Base-by-base conservation (phyloP, 306 rosid genomes). In the Trifolium repens region DNA sequence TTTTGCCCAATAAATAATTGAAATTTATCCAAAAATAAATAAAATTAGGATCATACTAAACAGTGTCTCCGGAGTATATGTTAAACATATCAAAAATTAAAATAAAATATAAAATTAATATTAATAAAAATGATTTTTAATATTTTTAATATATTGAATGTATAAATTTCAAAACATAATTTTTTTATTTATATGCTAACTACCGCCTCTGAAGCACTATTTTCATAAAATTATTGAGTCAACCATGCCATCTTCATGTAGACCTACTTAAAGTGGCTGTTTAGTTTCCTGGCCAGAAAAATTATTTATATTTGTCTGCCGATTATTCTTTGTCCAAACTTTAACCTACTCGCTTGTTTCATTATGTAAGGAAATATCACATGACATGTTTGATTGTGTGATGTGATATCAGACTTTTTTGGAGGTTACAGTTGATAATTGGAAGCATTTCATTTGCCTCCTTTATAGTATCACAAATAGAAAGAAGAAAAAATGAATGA, bases 331-430 rank as follows among this genome's bases (percentile, higher is more conserved):
- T 62, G 37, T 50, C 72, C 67, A 52, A 50, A 71, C 67, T 9
- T 53, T 72, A 63, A 49, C 74, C 42, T 40, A 17, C 74, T 54
- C 4, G 11, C n/a, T 59, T 79, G 79, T 73, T 55, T 24, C 42
- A 65, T 22, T 24, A n/a, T 34, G 35, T 24, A 9, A 73, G 39
- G 34, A 79, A 44, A 53, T 9, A 30, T 57, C 77, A 39, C 58
- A 50, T 26, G 37, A 16, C 42, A 30, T 43, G 77, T 2, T 24
- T 24, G 50, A 24, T 8, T 50, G 15, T 40, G 16, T 63, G 15
- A 7, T 16, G 17, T 63, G 4, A 4, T 54, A 1, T 43, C 26
- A 4, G 40, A 24, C 16, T 66, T 40, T 64, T 54, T 5, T 42
- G 44, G 54, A 59, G 61, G 49, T 46, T 27, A 42, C 10, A 10